Base-by-base conservation (phyloP, 176 grass and related monocot species). In the Alloteropsis semialata region DNA sequence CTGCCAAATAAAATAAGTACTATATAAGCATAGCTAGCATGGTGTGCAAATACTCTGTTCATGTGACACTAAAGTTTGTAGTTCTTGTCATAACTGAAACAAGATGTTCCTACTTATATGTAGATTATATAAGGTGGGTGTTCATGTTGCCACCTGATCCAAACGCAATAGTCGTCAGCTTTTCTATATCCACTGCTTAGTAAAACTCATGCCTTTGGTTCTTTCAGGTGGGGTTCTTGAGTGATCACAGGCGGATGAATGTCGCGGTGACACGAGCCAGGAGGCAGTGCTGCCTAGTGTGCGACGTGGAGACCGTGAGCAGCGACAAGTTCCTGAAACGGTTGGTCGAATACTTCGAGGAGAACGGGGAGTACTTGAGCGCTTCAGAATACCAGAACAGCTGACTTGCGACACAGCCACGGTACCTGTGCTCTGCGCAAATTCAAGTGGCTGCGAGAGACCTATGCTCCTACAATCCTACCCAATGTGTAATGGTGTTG, bases 241-340 rank as follows among this genome's bases (percentile, higher is more conserved):
- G 92, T 43, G 96, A 93, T 55, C 88, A 93, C 28, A 93, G 96
- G 76, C 86, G 96, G 82, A 98, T 98, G 92, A 98, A 98, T 46
- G 96, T 98, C 1, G 96, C 96, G 5, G 96, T 98, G 41, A 98
- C 96, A 58, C 92, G 96, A 16, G 92, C 92, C 11, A 85, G 96
- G 82, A 91, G 92, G 71, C 96, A 98, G 65, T 98, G 96, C 61
- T 95, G 96, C 66, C 75, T 98, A 66, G 90, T 98, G 48, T 98
- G 92, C 1, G 91, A 98, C 22, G 88, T 79, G 15, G 96, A 98
- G 74, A 98, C 96, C 38, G 89, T 95, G 67, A 93, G 87, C 75
- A 76, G 72, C 5, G 75, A 98, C 74, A 87, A 44, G 42, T 98
- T 98, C 84, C 89, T 98, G 83, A 93, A 93, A 79, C 92, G 96